Evolutionary conservation across 371 early-diverging fungal genomes (phyloP).

Genomic region (Lichtheimia hyalospora): DNA sequence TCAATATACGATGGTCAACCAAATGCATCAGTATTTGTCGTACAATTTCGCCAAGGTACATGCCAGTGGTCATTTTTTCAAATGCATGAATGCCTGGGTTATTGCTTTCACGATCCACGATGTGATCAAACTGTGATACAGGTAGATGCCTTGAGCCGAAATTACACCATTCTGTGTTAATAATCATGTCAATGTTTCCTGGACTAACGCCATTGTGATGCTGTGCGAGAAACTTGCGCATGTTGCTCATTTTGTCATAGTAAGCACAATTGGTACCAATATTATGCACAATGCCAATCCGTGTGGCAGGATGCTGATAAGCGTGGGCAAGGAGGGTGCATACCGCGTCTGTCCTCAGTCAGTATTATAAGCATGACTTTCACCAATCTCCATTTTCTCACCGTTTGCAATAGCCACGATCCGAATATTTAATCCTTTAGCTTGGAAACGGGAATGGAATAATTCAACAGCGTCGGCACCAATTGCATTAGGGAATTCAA

Average conservation of each 20-base stretch:
- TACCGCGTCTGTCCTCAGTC: constrained; percentile 75
- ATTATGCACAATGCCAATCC: constrained; percentile 89
- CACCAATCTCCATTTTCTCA: constrained; percentile 11
- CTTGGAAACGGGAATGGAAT: constrained; percentile 31
- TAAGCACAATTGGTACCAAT: constrained; percentile 97
- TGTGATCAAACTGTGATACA: constrained; percentile 75
- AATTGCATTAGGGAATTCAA: constrained; percentile 42
- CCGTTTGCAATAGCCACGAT: constrained; percentile 55
- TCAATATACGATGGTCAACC: constrained; percentile 66
- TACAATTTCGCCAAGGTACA: constrained; percentile 91
- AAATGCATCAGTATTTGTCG: constrained; percentile 78
- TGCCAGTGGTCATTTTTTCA: constrained; percentile 93
- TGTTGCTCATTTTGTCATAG: constrained; percentile 44
- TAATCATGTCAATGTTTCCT: constrained; percentile 72
- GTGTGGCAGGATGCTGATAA: constrained; percentile 83
- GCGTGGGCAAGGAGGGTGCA: constrained; percentile 90
- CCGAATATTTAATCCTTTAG: constrained; percentile 42
- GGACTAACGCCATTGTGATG: constrained; percentile 20
- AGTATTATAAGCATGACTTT: background rate
- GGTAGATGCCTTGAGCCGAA: constrained; percentile 75
- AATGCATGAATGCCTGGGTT: constrained; percentile 80
- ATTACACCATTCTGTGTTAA: constrained; percentile 89
- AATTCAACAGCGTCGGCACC: constrained; percentile 43
- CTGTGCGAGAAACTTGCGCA: constrained; percentile 24
- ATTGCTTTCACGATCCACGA: constrained; percentile 71